Conservation (phyloP, 176 grass and related monocot genomes). For the Phoenix roebelenii region DNA sequence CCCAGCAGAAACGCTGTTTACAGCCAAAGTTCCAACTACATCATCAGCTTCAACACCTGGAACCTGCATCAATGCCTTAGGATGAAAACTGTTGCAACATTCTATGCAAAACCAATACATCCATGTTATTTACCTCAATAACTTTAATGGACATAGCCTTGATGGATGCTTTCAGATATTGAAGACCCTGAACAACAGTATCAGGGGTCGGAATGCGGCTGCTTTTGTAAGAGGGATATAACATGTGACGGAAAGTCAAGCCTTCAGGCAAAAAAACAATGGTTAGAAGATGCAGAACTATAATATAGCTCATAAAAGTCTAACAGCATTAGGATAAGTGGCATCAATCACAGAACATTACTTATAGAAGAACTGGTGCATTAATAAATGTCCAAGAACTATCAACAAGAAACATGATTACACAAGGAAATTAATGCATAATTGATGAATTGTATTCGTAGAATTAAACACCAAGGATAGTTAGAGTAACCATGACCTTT, state of each 20-base stretch:
- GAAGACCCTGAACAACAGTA: slow-evolving; percentile 81
- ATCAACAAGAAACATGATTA: too few relatives aligned
- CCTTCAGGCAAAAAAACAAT: slow-evolving; percentile 24
- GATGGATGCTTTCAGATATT: slow-evolving; percentile 95
- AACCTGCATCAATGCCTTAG: slow-evolving; percentile 46
- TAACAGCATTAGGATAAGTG: too few relatives aligned
- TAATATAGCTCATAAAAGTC: too few relatives aligned
- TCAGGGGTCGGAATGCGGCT: slow-evolving; percentile 86
- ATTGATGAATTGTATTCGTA: too few relatives aligned
- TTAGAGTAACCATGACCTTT: too few relatives aligned
- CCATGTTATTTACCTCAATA: slow-evolving; percentile 57
- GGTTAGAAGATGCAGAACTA: too few relatives aligned
- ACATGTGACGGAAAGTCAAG: slow-evolving; percentile 88
- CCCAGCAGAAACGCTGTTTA: slow-evolving; percentile 76
- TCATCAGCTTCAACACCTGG: slow-evolving; percentile 99
- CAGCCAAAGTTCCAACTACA: slow-evolving; percentile 88
- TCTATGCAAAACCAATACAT: slow-evolving; percentile 1
- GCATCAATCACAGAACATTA: too few relatives aligned
- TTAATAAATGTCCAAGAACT: too few relatives aligned
- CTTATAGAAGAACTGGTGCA: too few relatives aligned
- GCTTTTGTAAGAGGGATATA: slow-evolving; percentile 88
- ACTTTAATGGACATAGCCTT: slow-evolving; percentile 94
- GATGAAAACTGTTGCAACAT: too few relatives aligned
- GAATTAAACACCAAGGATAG: too few relatives aligned
- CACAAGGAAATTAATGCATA: too few relatives aligned